Evolutionary conservation across 1,284 basidiomycete species (phyloP), one percentile per base, ranked within the genome.

Genomic region (Lignosus rhinocerotis): DNA sequence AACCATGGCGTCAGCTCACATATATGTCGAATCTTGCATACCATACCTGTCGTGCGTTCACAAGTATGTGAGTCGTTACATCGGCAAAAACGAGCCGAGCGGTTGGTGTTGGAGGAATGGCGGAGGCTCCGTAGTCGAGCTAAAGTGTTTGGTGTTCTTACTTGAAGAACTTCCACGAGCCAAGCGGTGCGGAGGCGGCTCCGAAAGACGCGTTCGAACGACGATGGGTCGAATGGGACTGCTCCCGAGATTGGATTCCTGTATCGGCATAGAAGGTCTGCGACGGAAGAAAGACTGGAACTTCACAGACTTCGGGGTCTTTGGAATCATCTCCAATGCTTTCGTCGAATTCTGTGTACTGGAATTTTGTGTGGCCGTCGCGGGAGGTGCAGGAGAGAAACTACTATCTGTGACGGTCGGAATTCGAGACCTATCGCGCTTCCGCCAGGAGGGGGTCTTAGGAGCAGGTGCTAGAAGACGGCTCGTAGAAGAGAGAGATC

Each of bases 71-170:
- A 30, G 2, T n/a, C n/a, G 21, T 51, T 46, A 64, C 56, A 64
- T 50, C 6, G 53, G 48, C 52, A 63, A 47, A 56, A 63, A 63
- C 10, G 62, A 63, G 21, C 51, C 62, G 19, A 54, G 34, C 52
- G 32, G n/a, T 19, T 17, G 33, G 11, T 31, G 57, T 30, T 21
- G 47, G 9, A n/a, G 33, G 12, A 10, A n/a, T 1, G 30, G 41
- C 10, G 46, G 21, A 25, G 17, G 39, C 4, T n/a, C 42, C 52
- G 39, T 31, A 11, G 32, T 25, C 8, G 54, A 5, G 25, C 30
- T 38, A 42, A 50, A 50, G 41, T 39, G 38, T 25, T 30, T 56
- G 39, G 14, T 19, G 25, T 14, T 51, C 55, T 56, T 56, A 17
- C 33, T 36, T 17, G 43, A 5, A 3, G 34, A 48, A 42, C 48